Base-by-base conservation (phyloP, 768 basidiomycete species). In the Panaeolus cyanescens region DNA sequence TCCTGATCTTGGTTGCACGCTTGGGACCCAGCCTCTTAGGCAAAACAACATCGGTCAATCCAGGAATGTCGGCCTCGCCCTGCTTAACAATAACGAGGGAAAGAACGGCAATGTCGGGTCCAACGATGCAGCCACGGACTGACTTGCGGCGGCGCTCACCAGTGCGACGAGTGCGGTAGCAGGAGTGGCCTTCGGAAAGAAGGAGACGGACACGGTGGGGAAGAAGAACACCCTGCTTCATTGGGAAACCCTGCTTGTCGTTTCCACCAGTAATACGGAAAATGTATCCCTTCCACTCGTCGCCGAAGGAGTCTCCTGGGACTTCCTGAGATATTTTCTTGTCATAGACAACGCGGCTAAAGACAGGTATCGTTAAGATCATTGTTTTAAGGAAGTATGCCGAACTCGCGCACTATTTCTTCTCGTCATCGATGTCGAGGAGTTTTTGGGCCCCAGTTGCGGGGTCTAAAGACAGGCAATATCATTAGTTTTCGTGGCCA, bases 71-170 rank as follows among this genome's bases (percentile, higher is more conserved):
- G 58, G 76, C 70, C 60, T 96, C 94, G 59, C 96, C 96, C 81
- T 97, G 91, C 85, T 98, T 97, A 80, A 97, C 93, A 69, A 99
- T 90, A 74, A 96, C 89, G 65, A 96, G 82, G 55, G 92, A 91
- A 66, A 99, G 87, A 63, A 97, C 96, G 58, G 95, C 91, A 69
- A 99, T 97, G 77, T 99, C 96, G 72, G 94, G 86, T 66, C 92
- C 95, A 74, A 98, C 93, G 78, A 99, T 98, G 85, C 95, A 97
- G 32, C 96, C 96, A 64, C 96, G 92, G 64, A 99, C 93, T 70
- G 96, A 97, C 81, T 99, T 99, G 85, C 96, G 92, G 85, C 93
- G 95, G 80, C 96, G 93, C 81, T 99, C 96, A 72, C 96, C 96
- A 54, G 83, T 78, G 77, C 95, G 92, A 73, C 95, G 92, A 67